Evolutionary conservation across 106 monocot species (phyloP), one percentile per base, ranked within the genome.

Genomic region (Alisma plantagoaquatica): DNA sequence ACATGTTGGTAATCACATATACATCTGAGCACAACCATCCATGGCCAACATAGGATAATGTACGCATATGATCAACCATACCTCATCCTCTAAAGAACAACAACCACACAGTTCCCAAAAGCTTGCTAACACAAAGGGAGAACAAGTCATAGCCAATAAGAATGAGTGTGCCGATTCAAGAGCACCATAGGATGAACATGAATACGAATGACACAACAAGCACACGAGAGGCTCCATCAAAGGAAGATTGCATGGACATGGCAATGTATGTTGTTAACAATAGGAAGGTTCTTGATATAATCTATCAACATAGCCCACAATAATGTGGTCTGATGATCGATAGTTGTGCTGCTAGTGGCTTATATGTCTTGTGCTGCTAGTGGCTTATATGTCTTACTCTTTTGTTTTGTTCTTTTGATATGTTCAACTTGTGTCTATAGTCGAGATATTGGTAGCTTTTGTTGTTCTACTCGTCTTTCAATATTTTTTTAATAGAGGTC

Each of bases 1-100:
- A 78, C 66, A 88, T 96, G 94, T 63, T 96, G 2, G 88, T 96
- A 29, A 81, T 96, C 69, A 96, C 94, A 42, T 96, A 96, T 68
- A 88, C 83, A 6, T 84, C 88, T 0, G 94, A 96, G 68, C 94
- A 96, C 75, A 88, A 96, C 59, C 94, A 96, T 51, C 94, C 94
- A 33, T 96, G 94, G 94, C 94, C 94, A 0, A 88, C 88, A 2
- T 88, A 96, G 24, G 33, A 81, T 6, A 83, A 75, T 15, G 63
- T 68, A 1, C 74, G 74, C 2, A 78, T 74, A 0, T 77, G 77
- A 8, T 78, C 78, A 4, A 78, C 78, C 0, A 50, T 77, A 33
- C 14, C 68, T 12, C 73, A 73, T 29, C 57, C 51, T 2, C 5
- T 57, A 3, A 66, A 62, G 51, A 72, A 33, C 18, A 70, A 17